Conservation (phyloP, 306 rosid genomes). For the Vigna nakashimae region DNA sequence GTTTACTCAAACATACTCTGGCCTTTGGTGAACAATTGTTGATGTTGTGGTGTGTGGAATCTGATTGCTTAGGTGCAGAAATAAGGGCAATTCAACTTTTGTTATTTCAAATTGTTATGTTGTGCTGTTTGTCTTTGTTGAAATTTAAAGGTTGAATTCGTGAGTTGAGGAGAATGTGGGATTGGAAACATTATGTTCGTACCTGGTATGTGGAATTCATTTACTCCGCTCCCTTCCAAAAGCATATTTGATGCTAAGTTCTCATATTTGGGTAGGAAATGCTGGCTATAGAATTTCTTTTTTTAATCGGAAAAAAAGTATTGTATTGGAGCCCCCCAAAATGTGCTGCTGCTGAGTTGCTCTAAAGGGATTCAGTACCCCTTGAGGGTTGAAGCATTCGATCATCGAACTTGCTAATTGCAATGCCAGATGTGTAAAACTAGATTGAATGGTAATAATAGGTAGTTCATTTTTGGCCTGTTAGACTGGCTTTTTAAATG, state of each 20-base stretch:
- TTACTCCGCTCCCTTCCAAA: neutral
- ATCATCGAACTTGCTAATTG: slow-evolving; percentile 9
- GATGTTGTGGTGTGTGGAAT: too few species aligned
- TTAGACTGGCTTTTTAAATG: neutral
- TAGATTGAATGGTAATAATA: slow-evolving; percentile 11
- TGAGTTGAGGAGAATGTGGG: slow-evolving; percentile 15
- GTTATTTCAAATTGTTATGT: neutral
- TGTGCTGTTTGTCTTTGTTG: neutral
- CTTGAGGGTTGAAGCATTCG: neutral
- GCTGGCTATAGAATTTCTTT: neutral
- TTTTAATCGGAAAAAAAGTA: neutral
- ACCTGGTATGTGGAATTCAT: neutral
- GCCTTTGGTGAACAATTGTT: too few species aligned
- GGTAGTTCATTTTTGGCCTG: neutral
- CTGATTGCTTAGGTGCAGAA: too few species aligned
- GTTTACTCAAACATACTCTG: neutral
- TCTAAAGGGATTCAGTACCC: slow-evolving; percentile 2
- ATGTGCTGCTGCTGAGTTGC: neutral
- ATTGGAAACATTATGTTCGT: slow-evolving; percentile 10
- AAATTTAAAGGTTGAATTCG: neutral
- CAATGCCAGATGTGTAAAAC: neutral
- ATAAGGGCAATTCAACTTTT: too few species aligned
- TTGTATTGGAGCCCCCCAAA: neutral
- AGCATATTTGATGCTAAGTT: neutral
- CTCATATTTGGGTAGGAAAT: neutral